A percentile compares a stretch with the other conserved stretches of the same genome.
Evolutionary conservation across 2,329 filamentous ascomycete species (phyloP).

Genomic region (Sarocladium brachiariae): DNA sequence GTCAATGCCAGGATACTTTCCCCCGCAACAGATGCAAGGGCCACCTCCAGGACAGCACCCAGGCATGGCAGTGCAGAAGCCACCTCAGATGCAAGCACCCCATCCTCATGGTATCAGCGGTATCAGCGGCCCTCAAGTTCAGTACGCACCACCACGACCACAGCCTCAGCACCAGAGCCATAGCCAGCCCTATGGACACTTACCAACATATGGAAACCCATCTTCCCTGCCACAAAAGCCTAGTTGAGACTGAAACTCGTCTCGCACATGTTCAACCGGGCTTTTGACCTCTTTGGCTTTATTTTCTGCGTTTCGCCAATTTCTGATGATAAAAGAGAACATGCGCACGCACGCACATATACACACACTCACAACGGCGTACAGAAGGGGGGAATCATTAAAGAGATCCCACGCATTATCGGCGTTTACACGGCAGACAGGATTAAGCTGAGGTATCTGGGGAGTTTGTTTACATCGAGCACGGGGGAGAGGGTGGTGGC

Average conservation of each 20-base stretch:
- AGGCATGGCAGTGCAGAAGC: constrained; percentile 30
- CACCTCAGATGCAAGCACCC: constrained; percentile 30
- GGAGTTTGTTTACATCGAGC: constrained; percentile 7
- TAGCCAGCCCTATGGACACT: constrained; percentile 42
- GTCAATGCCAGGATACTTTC: constrained; percentile 45
- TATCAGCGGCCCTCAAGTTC: not conserved
- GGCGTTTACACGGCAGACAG: constrained; percentile 4
- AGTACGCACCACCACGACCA: not conserved
- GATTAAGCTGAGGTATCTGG: constrained; percentile 1
- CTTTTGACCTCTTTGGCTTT: not conserved
- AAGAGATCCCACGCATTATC: constrained; percentile 5
- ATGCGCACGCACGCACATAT: not conserved
- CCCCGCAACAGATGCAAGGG: constrained; percentile 22
- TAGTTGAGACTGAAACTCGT: too few relatives aligned
- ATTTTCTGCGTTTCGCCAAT: not conserved
- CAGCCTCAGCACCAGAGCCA: constrained; percentile 25
- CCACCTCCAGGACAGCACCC: constrained; percentile 29
- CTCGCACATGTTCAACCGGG: not conserved
- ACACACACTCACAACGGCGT: constrained; percentile 3
- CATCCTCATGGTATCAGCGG: not conserved
- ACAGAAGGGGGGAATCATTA: not conserved
- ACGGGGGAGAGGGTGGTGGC: not conserved
- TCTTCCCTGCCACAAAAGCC: constrained; percentile 55
- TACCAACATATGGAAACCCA: constrained; percentile 53
- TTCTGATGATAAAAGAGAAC: not conserved